Base-by-base conservation (phyloP, 441 rosid species). In the Codiaeum variegatum region DNA sequence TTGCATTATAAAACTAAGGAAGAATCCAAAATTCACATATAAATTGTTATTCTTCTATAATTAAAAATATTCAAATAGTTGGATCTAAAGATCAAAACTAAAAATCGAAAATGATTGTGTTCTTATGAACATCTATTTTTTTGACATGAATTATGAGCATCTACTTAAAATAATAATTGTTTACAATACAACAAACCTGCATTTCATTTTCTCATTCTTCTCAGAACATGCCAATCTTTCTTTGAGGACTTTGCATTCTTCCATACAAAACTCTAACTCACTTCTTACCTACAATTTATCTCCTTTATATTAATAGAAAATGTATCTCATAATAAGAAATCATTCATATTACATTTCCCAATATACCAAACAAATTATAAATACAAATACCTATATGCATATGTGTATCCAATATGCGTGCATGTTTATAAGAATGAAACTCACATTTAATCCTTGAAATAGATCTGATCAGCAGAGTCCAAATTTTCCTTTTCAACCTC, bases 181-280 rank as follows among this genome's bases (percentile, higher is more conserved):
- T 18, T 54, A 19, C 19, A 8, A 18, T 49, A 49, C 59, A 58
- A 79, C 77, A 60, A 80, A 94, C 98, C 98, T 88, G 90, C 78
- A 54, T 52, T 81, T 76, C 75, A 77, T 84, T 84, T 81, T 81
- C 26, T 65, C 80, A 70, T 75, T 82, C 77, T 85, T 88, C 76
- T 87, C 89, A 4, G 62, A 76, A 62, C 70, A 70, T 55, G 76
- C 38, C 67, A 91, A 77, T 73, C 59, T 79, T 78, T 88, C 92
- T 66, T 76, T 73, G 54, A 94, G 86, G 42, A 56, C 73, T n/a
- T 79, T 28, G 75, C 89, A 90, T 80, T 88, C 93, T 75, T 82
- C 81, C 80, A 74, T 80, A 73, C 80, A 89, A 66, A 78, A 81
- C 73, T 87, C 82, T 34, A 94, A 82, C 70, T 90, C 86, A 59